Evolutionary conservation across 345 rosid species (phyloP), one percentile per base, ranked within the genome.

Genomic region (Adansonia digitata): DNA sequence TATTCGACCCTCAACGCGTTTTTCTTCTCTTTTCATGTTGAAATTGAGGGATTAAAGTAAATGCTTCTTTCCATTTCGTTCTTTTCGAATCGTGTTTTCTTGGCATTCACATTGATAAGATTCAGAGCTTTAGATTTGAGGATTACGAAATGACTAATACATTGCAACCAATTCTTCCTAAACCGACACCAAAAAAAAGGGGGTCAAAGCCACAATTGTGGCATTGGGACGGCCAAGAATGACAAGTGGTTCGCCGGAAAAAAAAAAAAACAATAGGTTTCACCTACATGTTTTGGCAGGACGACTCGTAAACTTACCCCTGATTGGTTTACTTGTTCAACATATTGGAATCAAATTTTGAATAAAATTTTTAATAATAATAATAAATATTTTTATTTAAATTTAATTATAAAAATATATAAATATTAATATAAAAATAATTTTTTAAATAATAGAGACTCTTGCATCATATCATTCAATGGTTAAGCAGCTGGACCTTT

Each of bases 1-100:
- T 63, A 63, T 63, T 63, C n/a, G n/a, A n/a, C n/a, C 68, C 68
- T 67, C 4, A 15, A 45, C 71, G 53, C 55, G 55, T 67, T 67
- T 67, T 67, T 66, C 37, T 7, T 62, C 15, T 39, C 29, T 29
- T 59, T 43, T 43, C 27, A 35, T 34, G 34, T 42, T 43, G 37
- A 43, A 22, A 53, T 53, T 22, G 59, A 53, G 27, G 59, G 27
- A 22, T 7, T 34, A 61, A n/a, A 61, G 5, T 2, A 17, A 5
- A 43, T 13, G 37, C 43, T 24, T 29, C 52, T 26, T 13, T 67
- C 37, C 2, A 24, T 43, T 65, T 3, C 51, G 5, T 42, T 13
- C 9, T 39, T 65, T 39, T 24, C n/a, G 34, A 10, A n/a, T 3
- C 27, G 63, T 57, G 1, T 60, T 60, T 43, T 66, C 37, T 43